Evolutionary conservation across 192 early-diverging fungal species (phyloP), one percentile per base, ranked within the genome.

Genomic region (Diversispora epigaea): DNA sequence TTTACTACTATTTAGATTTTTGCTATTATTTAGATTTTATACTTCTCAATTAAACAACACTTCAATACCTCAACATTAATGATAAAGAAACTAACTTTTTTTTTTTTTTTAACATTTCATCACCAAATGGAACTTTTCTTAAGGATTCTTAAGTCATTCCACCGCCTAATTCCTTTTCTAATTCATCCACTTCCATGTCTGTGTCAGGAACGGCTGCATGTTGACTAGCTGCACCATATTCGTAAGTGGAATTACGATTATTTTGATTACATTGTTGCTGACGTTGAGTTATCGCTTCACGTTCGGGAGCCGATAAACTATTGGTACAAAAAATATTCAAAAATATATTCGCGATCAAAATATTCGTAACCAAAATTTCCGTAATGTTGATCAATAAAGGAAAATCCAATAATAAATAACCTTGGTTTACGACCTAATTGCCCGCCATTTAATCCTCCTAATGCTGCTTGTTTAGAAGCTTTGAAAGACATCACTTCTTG

Each of bases 401-500:
- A 14, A 54, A 22, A 49, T 47, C 49, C 43, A 7, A 66, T 21
- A 62, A 12, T 44, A 21, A 19, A 22, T 73, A 65, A 81, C 82
- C 80, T 85, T 45, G 80, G 73, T 55, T 80, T 82, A 55, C 81
- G 75, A 50, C 79, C 68, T 56, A 83, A 66, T 47, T 78, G 76
- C 17, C 79, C 71, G 54, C 84, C 77, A 68, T 77, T 72, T 41
- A 73, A 71, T 64, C 74, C 25, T 32, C 25, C 76, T 15, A 77
- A 58, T 60, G 84, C 77, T 75, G 81, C 83, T 71, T 87, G 80
- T 69, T 88, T 90, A 69, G 81, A 81, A 22, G 84, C 87, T 83
- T 95, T 94, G 83, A 89, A 94, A 69, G 87, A 86, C 78, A 91
- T 89, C 14, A 92, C 90, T 75, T 94, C 92, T 73, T 92, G 88